Evolutionary conservation across 768 basidiomycete species (phyloP).

Genomic region (Xerocomellus chrysenteron): DNA sequence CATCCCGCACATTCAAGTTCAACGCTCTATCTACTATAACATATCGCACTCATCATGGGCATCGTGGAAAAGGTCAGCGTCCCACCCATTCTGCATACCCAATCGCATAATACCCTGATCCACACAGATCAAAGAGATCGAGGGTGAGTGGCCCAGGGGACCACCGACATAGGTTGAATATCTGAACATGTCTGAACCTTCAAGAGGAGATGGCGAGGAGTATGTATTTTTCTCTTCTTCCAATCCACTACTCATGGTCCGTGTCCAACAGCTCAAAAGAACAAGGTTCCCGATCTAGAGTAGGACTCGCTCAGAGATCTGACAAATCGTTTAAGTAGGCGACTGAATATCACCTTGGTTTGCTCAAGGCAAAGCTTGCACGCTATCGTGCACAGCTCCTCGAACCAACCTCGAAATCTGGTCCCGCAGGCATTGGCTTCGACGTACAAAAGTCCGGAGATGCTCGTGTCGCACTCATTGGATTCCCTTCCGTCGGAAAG

Average conservation of each 20-base stretch:
- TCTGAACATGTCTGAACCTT: conserved; percentile 11
- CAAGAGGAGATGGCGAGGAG: conserved; percentile 97
- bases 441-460: conserved; percentile 88
- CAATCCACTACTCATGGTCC: neutral
- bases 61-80: conserved; percentile 82
- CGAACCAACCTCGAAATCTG: conserved; percentile 84
- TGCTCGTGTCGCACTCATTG: conserved; percentile 88
- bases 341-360: conserved; percentile 91
- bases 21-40: neutral
- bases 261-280: conserved; percentile 78
- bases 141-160: conserved; percentile 58
- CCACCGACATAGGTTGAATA: neutral
- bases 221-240: conserved; percentile 43
- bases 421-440: conserved; percentile 79
- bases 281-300: conserved; percentile 60
- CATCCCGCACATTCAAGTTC: too few species aligned
- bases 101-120: conserved; percentile 6
- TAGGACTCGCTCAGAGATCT: conserved; percentile 3
- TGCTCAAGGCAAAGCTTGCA: conserved; percentile 92
- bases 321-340: conserved; percentile 49
- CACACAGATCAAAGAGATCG: conserved; percentile 87
- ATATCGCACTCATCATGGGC: conserved; percentile 63
- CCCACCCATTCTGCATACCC: neutral
- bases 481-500: conserved; percentile 95
- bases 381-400: conserved; percentile 93